These are phyloP conservation scores for Triglochin maritima DNA, from an alignment of 106 monocot species.

Conservation along the genomic window DNA sequence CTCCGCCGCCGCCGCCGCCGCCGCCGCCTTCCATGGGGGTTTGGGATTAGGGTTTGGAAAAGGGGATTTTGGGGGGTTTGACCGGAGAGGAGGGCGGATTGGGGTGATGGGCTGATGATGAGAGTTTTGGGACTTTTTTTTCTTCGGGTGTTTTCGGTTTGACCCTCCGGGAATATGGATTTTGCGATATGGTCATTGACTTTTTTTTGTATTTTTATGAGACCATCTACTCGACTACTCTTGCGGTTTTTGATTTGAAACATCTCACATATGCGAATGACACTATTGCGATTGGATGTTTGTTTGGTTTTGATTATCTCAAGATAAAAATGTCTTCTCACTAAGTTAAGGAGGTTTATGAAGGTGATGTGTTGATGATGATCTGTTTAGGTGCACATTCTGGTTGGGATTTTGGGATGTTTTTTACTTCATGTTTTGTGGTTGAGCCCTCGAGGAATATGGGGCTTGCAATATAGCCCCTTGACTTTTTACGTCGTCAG, in stretches of 20 bases:
- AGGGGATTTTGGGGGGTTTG: too few species aligned
- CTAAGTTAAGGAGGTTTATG: background rate
- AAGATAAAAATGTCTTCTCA: too few species aligned
- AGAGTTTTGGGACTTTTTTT: background rate
- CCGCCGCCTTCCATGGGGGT: background rate
- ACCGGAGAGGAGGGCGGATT: background rate
- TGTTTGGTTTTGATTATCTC: too few species aligned
- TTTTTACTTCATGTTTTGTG: background rate
- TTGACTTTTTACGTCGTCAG: too few species aligned
- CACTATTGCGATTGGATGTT: too few species aligned
- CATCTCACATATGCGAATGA: too few species aligned
- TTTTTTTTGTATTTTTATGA: too few species aligned
- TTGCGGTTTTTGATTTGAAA: too few species aligned
- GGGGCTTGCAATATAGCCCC: background rate
- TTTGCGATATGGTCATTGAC: background rate
- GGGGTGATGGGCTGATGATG: background rate
- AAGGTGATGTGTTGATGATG: background rate
- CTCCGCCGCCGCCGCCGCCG: slow-evolving; percentile 16
- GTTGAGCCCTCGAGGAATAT: background rate
- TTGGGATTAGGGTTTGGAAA: too few species aligned
- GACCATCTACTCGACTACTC: too few species aligned
- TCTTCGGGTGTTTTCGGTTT: background rate
- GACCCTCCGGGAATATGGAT: background rate
- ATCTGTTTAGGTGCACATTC: too few species aligned
- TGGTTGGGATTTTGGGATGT: background rate